Evolutionary conservation across 1,284 basidiomycete genomes (phyloP), one percentile per base, ranked within the genome.

Genomic region (Peniophora sp.): DNA sequence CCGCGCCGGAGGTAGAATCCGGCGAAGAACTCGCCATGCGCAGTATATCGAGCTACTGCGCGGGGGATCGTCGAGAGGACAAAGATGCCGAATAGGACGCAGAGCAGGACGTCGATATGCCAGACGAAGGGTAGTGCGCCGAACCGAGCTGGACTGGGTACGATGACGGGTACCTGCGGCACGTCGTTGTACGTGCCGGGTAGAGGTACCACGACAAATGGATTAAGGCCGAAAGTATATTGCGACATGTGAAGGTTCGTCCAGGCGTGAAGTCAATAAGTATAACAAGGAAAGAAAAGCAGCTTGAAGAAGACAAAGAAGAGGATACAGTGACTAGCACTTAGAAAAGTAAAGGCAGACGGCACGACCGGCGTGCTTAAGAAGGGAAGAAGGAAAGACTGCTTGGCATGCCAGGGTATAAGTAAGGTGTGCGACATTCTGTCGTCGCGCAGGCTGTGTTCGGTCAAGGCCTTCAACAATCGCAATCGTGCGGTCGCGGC

Each of bases 311-410:
- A 24, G 23, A 45, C 3, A 24, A 45, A 24, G 18, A 45, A 45
- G 43, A 45, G n/a, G 43, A 45, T 20, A 45, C 9, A n/a, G 43
- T 24, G 23, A 10, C 15, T 15, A 41, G n/a, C 39, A 22, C 15
- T 15, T n/a, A n/a, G 39, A 15, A 41, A 41, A 41, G 5, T 20
- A 36, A 36, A 36, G 34, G 37, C 18, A 20, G n/a, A n/a, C 6
- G 37, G 37, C 37, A 24, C 43, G 43, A 45, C 43, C 43, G 18
- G 43, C 43, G 43, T 45, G 43, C 14, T 45, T 23, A 41, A 41
- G 43, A 22, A 45, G 15, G 37, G 37, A n/a, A 41, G n/a, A 15
- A 15, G 37, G 37, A 15, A n/a, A 20, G 37, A 32, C 27, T 12
- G 27, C 27, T 32, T 32, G 27, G 27, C 27, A 32, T 32, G 27